A percentile compares a stretch with the other conserved stretches of the same genome.
phyloP scores from a whole-genome alignment of 2,329 filamentous ascomycete genomes.

The Beauveria varroae region DNA sequence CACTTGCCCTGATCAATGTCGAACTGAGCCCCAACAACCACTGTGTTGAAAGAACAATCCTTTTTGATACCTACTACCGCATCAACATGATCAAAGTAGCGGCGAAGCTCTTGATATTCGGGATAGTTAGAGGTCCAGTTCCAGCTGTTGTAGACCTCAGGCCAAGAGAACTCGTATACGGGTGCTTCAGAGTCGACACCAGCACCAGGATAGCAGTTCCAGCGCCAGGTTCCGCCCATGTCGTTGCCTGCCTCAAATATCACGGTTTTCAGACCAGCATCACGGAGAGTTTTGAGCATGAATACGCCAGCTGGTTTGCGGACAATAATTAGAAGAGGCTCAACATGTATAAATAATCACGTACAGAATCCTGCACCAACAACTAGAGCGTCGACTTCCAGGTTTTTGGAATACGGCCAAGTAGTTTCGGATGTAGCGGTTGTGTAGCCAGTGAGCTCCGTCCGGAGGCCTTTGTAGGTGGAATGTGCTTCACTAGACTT shows the following conservation, averaged over 20 bases:
- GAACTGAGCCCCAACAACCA: constrained; percentile 40
- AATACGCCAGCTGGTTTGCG: constrained; percentile 25
- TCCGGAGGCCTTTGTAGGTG: not conserved
- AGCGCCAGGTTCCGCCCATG: constrained; percentile 42
- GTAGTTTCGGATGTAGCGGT: not conserved
- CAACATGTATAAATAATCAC: not conserved
- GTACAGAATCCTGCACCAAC: constrained; percentile 15
- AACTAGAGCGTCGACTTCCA: constrained; percentile 14
- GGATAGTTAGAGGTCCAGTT: constrained; percentile 43
- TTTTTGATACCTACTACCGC: constrained; percentile 41
- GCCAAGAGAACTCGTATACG: constrained; percentile 38
- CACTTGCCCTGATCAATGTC: constrained; percentile 35
- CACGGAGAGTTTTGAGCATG: constrained; percentile 37
- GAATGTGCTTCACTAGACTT: not conserved
- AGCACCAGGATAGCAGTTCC: constrained; percentile 43
- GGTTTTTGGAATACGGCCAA: not conserved
- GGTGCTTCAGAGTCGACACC: constrained; percentile 39
- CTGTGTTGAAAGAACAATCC: constrained; percentile 42
- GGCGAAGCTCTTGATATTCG: constrained; percentile 36
- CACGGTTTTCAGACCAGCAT: constrained; percentile 33
- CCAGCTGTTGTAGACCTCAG: constrained; percentile 40
- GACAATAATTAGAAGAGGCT: not conserved
- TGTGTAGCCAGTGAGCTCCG: not conserved
- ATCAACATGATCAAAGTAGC: constrained; percentile 50
- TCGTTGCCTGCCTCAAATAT: constrained; percentile 40